Conservation (phyloP, 768 basidiomycete genomes). For the Imleria badia region DNA sequence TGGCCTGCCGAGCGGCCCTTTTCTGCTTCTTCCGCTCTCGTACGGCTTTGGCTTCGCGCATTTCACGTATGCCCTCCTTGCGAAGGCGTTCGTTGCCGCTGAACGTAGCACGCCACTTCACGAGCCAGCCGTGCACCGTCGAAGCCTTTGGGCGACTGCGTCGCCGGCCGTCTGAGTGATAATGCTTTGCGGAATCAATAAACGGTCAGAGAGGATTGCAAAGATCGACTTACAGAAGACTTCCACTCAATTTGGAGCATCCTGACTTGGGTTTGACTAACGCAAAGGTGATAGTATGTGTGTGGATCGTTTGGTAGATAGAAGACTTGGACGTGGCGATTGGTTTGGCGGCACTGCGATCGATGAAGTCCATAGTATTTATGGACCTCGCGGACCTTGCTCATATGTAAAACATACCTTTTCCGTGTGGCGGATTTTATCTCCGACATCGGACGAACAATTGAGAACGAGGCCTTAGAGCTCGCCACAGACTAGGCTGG, state of each 20-base stretch:
- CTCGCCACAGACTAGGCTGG: background rate
- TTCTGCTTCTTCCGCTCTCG: constrained; percentile 31
- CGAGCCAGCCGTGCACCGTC: constrained; percentile 73
- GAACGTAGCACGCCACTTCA: constrained; percentile 75
- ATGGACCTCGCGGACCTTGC: constrained; percentile 13
- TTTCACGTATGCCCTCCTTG: constrained; percentile 70
- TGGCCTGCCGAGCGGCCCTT: constrained; percentile 18
- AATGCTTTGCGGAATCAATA: constrained; percentile 21
- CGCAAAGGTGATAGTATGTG: background rate
- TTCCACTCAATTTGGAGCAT: constrained; percentile 37
- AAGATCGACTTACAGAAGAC: constrained; percentile 27
- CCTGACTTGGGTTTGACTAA: background rate
- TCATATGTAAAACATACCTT: constrained; percentile 9
- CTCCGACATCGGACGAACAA: constrained; percentile 15
- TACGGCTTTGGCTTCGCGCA: constrained; percentile 51
- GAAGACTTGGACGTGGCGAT: constrained; percentile 11
- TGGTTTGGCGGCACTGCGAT: background rate
- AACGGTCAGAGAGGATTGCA: background rate
- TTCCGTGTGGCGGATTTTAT: constrained; percentile 15
- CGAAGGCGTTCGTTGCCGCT: constrained; percentile 60
- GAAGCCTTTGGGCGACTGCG: constrained; percentile 53
- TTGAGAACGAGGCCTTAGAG: background rate
- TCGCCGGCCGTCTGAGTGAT: constrained; percentile 38
- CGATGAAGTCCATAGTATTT: constrained; percentile 20
- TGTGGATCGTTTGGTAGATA: constrained; percentile 10